These are phyloP conservation scores for Cymbopogon citratus DNA, from an alignment of 176 grass and related monocot genomes.

Conservation along the genomic window DNA sequence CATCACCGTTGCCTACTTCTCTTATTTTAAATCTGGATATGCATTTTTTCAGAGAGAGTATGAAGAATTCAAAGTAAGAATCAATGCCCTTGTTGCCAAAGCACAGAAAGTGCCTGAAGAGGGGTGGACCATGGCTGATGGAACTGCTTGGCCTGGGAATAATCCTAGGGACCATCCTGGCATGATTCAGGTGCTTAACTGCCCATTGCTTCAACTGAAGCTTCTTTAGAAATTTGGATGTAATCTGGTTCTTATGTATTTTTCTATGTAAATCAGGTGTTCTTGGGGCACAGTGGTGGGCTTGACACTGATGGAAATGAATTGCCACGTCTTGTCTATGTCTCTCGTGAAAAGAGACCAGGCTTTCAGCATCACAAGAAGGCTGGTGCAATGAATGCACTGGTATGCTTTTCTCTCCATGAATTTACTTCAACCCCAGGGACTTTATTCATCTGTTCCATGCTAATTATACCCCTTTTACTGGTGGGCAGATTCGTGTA, in stretches of 20 bases:
- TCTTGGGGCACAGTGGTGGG: constrained; percentile 95
- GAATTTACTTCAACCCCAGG: not conserved
- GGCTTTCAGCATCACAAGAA: constrained; percentile 99
- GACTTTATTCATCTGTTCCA: constrained; percentile 1
- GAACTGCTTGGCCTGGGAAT: constrained; percentile 98
- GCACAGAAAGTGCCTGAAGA: constrained; percentile 99
- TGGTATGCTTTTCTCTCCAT: constrained; percentile 47
- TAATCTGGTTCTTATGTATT: constrained; percentile 4
- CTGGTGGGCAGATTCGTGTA: constrained; percentile 77
- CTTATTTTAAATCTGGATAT: not conserved
- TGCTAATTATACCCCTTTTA: constrained; percentile 23
- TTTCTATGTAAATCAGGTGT: constrained; percentile 60
- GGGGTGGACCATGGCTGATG: constrained; percentile 98
- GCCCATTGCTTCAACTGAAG: constrained; percentile 16
- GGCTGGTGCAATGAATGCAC: constrained; percentile 98
- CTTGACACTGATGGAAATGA: constrained; percentile 99
- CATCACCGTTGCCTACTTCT: constrained; percentile 6
- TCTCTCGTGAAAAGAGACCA: constrained; percentile 99
- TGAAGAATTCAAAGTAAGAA: constrained; percentile 92
- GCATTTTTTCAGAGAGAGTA: constrained; percentile 83
- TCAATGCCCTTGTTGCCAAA: constrained; percentile 98
- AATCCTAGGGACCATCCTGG: constrained; percentile 97
- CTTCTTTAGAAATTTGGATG: not conserved
- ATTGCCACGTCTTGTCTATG: constrained; percentile 93
- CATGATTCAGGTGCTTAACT: constrained; percentile 99